A percentile compares a stretch with the other conserved stretches of the same genome.
phyloP scores from a whole-genome alignment of 768 basidiomycete genomes.

The Tephrocybe sp. region DNA sequence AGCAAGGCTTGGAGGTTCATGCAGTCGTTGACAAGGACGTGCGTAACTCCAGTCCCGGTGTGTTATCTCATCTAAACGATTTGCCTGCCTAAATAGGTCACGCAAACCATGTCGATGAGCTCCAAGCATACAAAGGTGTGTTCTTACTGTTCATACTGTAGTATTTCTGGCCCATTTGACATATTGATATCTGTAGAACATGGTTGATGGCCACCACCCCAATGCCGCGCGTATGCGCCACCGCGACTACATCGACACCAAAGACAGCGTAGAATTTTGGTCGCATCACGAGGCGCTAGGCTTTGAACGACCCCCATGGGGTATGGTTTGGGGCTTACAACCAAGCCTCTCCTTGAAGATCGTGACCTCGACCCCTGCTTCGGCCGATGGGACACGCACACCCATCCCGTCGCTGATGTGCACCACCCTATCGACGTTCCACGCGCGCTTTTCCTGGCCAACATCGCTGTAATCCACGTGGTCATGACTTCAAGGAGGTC shows the following conservation, averaged over 20 bases:
- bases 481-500: slow-evolving; percentile 84
- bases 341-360: slow-evolving; percentile 34
- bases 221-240: slow-evolving; percentile 90
- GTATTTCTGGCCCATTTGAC: too few species aligned
- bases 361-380: slow-evolving; percentile 95
- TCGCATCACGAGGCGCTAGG: slow-evolving; percentile 83
- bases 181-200: slow-evolving; percentile 46
- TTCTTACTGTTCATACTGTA: too few species aligned
- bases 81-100: too few species aligned
- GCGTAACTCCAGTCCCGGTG: too few species aligned
- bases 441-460: slow-evolving; percentile 90
- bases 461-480: slow-evolving; percentile 89
- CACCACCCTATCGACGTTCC: slow-evolving; percentile 84
- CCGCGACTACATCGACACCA: slow-evolving; percentile 84
- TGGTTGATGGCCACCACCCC: slow-evolving; percentile 77
- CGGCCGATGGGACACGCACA: slow-evolving; percentile 95
- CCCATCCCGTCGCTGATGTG: slow-evolving; percentile 88
- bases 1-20: too few species aligned
- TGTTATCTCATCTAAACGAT: too few species aligned
- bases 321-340: background rate
- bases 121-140: too few species aligned
- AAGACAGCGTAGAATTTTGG: slow-evolving; percentile 85
- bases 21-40: too few species aligned
- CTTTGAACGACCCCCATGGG: slow-evolving; percentile 11
- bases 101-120: too few species aligned